Base-by-base conservation (phyloP, 306 rosid species). In the Medicago truncatula region DNA sequence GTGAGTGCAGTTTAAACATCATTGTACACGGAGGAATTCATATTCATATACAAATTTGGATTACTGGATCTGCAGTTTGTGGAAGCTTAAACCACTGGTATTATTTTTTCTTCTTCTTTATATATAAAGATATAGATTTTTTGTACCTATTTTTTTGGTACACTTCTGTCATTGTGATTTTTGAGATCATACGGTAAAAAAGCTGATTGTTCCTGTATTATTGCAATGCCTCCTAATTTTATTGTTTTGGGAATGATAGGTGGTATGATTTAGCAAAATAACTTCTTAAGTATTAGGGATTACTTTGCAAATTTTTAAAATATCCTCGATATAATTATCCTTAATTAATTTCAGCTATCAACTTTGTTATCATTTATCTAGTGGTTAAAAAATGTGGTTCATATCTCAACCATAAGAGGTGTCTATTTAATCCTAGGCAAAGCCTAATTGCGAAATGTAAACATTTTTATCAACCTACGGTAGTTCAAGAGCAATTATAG, bases 1-100 rank as follows among this genome's bases (percentile, higher is more conserved):
- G 95, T 74, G 89, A 86, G 88, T 78, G 89, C 87, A 86, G 84
- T 70, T 80, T 74, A 82, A 80, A 84, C 77, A 77, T 83, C 87
- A 66, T 80, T 87, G 86, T 87, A 85, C 89, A 87, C 76, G 79
- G 83, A 81, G 81, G 80, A 85, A 85, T 79, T 68, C 57, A 17
- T 39, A 40, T 89, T 58, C 83, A 72, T 71, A 88, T 83, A 85
- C 82, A 78, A 81, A 70, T 76, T 86, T 86, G 80, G 89, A 78
- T 84, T 78, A 66, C 84, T 83, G 86, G 78, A 77, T 79, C 83
- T 83, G 78, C 82, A 59, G 69, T 76, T 84, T 83, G 20, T 80
- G 86, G 71, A 84, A 77, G 81, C 79, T 75, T 83, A 66, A 77
- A 54, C 70, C 82, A 75, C 78, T 78, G 47, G 76, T 70, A 83